Conservation (phyloP, 1,139 yeast genomes). For the Zygosaccharomyces sapae region DNA sequence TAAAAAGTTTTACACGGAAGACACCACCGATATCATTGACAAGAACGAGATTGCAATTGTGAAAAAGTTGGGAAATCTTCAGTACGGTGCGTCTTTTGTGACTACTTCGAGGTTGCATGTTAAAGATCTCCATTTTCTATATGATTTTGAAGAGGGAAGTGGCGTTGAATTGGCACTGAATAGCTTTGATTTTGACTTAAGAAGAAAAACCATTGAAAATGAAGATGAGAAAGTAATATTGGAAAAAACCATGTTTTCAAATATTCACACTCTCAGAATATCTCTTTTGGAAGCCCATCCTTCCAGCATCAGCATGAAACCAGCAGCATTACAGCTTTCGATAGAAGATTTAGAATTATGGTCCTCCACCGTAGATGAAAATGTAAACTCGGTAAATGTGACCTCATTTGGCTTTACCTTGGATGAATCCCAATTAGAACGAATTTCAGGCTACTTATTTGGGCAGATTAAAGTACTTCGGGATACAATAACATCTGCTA, state of each 20-base stretch:
- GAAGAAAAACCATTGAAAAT: conserved; percentile 19
- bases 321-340: conserved; percentile 19
- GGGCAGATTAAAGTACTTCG: conserved; percentile 25
- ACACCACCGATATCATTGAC: conserved; percentile 57
- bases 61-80: conserved; percentile 39
- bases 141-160: conserved; percentile 20
- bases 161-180: conserved; percentile 41
- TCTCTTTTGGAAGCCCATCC: conserved; percentile 18
- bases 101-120: conserved; percentile 50
- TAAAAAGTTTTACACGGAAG: conserved; percentile 34
- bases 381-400: conserved; percentile 39
- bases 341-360: conserved; percentile 42
- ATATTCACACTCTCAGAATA: conserved; percentile 22
- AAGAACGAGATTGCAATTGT: conserved; percentile 60
- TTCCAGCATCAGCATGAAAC: conserved; percentile 19
- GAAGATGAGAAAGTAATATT: conserved; percentile 16
- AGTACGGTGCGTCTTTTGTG: conserved; percentile 40
- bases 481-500: conserved; percentile 27
- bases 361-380: conserved; percentile 36
- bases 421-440: conserved; percentile 39
- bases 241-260: conserved; percentile 21
- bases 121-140: conserved; percentile 43
- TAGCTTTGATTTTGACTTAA: conserved; percentile 31
- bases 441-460: conserved; percentile 39
- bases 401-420: conserved; percentile 38